Evolutionary conservation across 2,329 filamentous ascomycete species (phyloP).

Genomic region (Aspergillus eucalypticola): DNA sequence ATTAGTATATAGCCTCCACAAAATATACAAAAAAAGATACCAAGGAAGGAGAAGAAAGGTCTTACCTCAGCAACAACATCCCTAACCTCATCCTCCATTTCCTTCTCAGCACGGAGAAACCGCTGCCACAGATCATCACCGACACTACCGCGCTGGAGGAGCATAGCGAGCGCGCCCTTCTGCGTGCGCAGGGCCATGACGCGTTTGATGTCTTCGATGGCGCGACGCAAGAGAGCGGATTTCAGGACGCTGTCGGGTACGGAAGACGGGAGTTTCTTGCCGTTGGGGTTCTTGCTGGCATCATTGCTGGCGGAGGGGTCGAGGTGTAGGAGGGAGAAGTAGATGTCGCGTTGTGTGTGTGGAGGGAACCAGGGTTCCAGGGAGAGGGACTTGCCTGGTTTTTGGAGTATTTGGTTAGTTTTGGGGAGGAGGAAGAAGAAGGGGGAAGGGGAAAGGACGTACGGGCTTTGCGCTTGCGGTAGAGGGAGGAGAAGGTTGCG

Average conservation of each 20-base stretch:
- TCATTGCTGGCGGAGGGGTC: conserved; percentile 55
- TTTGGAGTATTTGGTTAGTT: conserved; percentile 23
- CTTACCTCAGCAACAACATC: conserved; percentile 88
- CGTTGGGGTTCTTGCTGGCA: conserved; percentile 55
- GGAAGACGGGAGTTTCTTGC: conserved; percentile 44
- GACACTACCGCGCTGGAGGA: conserved; percentile 87
- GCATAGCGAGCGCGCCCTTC: conserved; percentile 80
- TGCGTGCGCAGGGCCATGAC: conserved; percentile 85
- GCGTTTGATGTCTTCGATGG: conserved; percentile 88
- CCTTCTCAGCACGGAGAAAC: conserved; percentile 88
- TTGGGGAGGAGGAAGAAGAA: not conserved
- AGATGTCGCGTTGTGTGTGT: conserved; percentile 90
- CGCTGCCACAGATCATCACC: conserved; percentile 95
- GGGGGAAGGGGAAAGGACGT: conserved; percentile 37
- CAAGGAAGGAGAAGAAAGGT: too few relatives aligned
- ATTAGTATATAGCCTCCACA: too few relatives aligned
- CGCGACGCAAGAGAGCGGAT: conserved; percentile 83
- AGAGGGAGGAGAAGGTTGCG: conserved; percentile 87
- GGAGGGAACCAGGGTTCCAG: conserved; percentile 92
- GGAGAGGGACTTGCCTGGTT: conserved; percentile 71
- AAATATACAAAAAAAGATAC: too few relatives aligned
- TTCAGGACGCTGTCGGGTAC: conserved; percentile 84
- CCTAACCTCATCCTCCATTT: conserved; percentile 93
- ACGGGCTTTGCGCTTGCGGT: conserved; percentile 88
- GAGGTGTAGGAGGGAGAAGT: conserved; percentile 86